Evolutionary conservation across 306 rosid genomes (phyloP).

Genomic region (Lathyrus aphaca): DNA sequence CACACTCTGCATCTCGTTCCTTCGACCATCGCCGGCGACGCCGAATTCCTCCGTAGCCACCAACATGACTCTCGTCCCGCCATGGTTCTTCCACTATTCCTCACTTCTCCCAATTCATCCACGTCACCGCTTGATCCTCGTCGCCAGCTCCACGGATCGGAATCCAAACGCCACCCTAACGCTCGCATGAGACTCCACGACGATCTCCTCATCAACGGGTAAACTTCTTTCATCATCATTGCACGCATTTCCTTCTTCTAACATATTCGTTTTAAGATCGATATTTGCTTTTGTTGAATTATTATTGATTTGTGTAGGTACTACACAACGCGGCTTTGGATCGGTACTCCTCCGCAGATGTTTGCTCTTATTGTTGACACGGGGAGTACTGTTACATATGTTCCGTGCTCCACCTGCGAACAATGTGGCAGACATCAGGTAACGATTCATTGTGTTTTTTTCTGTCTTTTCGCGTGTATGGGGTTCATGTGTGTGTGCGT

Average conservation of each 20-base stretch:
- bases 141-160: conserved; percentile 74
- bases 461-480: neutral
- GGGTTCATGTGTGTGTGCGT: conserved; percentile 16
- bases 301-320: conserved; percentile 53
- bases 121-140: conserved; percentile 46
- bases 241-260: neutral
- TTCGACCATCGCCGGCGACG: conserved; percentile 34
- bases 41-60: conserved; percentile 40
- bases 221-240: neutral
- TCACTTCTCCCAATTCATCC: conserved; percentile 54
- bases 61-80: conserved; percentile 53
- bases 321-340: conserved; percentile 87
- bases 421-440: conserved; percentile 81
- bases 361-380: conserved; percentile 95
- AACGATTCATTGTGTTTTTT: neutral
- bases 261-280: neutral
- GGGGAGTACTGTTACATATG: conserved; percentile 95
- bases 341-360: conserved; percentile 94
- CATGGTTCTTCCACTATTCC: conserved; percentile 78
- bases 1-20: conserved; percentile 17
- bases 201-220: conserved; percentile 96
- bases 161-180: conserved; percentile 53
- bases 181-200: conserved; percentile 96
- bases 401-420: conserved; percentile 84
- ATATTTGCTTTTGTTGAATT: neutral